Base-by-base conservation (phyloP, 768 basidiomycete species). In the Boletus rubescentipes region DNA sequence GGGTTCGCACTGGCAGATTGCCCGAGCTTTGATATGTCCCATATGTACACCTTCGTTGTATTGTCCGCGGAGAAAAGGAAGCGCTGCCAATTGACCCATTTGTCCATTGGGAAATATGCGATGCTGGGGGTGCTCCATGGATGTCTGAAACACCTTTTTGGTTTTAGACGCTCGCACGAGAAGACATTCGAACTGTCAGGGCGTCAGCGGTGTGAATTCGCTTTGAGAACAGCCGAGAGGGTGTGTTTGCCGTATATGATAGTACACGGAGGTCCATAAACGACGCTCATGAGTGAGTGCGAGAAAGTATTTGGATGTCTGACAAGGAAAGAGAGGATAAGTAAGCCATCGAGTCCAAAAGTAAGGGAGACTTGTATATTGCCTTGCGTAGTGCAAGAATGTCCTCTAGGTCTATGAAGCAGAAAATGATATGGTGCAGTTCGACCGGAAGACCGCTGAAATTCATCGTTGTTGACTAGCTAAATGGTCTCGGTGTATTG, bases 271-370 rank as follows among this genome's bases (percentile, higher is more conserved):
- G 5, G 20, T 42, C 58, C 58, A 59, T 11, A 59, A 5, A 11
- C 51, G 46, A 15, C n/a, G 42, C 0, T 58, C 51, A 9, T 41
- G 42, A 5, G 50, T 46, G 40, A 58, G 46, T 11, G 30, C 21
- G 20, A 18, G n/a, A 48, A 58, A 49, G 35, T 49, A 30, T 20
- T 32, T 58, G 43, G 55, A 59, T 31, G 58, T 59, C 58, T 59
- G 34, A 23, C 9, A 44, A 29, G 35, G 6, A 37, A 29, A 39
- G n/a, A 32, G 2, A 21, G 6, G 9, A 15, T 6, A 11, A 32
- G 42, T 45, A 30, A 59, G 20, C 29, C 0, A 14, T 38, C 34
- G 37, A 46, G n/a, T 34, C n/a, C 3, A 47, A n/a, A n/a, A 30
- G 2, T 7, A 2, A 29, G 7, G 9, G 0, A 5, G 9, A 9